Conservation (phyloP, 306 rosid genomes). For the Quercus variabilis region DNA sequence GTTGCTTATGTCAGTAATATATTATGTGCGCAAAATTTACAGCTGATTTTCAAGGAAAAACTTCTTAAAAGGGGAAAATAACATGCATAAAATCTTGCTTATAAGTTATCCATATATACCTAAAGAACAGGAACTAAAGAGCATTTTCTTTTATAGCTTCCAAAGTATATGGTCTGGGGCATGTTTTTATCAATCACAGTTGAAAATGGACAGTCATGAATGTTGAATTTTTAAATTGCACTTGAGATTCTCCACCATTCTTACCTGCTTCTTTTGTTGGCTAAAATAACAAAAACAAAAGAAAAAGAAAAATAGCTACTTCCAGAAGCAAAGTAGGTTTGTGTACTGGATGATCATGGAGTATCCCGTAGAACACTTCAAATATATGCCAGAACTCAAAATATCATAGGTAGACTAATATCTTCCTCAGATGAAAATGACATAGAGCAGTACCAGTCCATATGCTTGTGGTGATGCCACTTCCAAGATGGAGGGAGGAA, state of each 20-base stretch:
- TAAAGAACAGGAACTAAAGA: neutral
- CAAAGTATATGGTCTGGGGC: neutral
- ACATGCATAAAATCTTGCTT: too few relatives aligned
- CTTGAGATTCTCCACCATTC: neutral
- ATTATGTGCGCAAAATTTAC: neutral
- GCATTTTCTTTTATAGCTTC: too few relatives aligned
- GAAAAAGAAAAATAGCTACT: constrained; percentile 4
- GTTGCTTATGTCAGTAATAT: neutral
- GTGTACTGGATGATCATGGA: constrained; percentile 6
- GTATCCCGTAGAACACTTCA: neutral
- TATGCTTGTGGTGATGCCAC: constrained; percentile 96
- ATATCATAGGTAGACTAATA: constrained; percentile 5
- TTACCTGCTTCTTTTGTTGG: neutral
- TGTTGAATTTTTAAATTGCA: neutral
- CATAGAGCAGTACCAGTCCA: constrained; percentile 71
- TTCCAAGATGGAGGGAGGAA: constrained; percentile 70
- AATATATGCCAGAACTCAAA: constrained; percentile 19
- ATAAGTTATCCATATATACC: neutral
- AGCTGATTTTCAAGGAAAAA: neutral
- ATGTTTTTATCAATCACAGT: neutral
- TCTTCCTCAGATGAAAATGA: constrained; percentile 17
- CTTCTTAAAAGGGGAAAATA: neutral
- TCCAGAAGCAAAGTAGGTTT: constrained; percentile 8
- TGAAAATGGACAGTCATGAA: neutral
- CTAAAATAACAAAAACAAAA: neutral